Conservation (phyloP, 139 green algal species). For the Chlorella sp. region DNA sequence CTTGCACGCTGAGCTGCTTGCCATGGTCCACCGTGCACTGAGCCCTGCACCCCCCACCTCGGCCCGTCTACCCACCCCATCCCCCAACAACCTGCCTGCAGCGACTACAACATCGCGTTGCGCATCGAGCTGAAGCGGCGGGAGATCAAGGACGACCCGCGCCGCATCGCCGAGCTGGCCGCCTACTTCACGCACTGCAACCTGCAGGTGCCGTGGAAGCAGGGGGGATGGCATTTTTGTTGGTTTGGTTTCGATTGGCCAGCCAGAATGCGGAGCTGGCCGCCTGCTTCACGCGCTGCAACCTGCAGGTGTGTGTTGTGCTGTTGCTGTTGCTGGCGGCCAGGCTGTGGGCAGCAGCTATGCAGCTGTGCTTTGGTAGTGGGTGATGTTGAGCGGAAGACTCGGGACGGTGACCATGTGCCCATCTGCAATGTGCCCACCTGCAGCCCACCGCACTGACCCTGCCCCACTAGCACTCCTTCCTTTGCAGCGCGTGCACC, state of each 20-base stretch:
- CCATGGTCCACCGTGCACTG: too few species aligned
- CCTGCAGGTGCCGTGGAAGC: slow-evolving; percentile 22
- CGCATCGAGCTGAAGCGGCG: slow-evolving; percentile 93
- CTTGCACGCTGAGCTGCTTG: not conserved
- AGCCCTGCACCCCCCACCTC: not conserved
- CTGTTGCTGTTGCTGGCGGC: not conserved
- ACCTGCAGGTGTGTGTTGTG: slow-evolving; percentile 13
- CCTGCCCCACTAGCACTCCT: not conserved
- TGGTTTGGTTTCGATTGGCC: too few species aligned
- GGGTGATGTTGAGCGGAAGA: too few species aligned
- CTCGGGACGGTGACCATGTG: too few species aligned
- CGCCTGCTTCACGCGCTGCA: slow-evolving; percentile 99
- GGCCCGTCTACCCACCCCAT: not conserved
- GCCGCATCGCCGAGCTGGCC: slow-evolving; percentile 90
- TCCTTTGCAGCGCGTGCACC: slow-evolving; percentile 83
- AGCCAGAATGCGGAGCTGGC: slow-evolving; percentile 98
- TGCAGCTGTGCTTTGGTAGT: too few species aligned
- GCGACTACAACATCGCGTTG: slow-evolving; percentile 95
- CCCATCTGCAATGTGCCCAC: too few species aligned
- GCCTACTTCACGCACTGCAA: slow-evolving; percentile 99
- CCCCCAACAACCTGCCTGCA: slow-evolving; percentile 31
- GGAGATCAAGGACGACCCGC: slow-evolving; percentile 74
- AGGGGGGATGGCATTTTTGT: too few species aligned
- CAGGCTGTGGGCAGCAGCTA: too few species aligned
- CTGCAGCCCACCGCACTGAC: too few species aligned